Conservation (phyloP, 1,284 basidiomycete species). For the Fomitopsis pinicola region DNA sequence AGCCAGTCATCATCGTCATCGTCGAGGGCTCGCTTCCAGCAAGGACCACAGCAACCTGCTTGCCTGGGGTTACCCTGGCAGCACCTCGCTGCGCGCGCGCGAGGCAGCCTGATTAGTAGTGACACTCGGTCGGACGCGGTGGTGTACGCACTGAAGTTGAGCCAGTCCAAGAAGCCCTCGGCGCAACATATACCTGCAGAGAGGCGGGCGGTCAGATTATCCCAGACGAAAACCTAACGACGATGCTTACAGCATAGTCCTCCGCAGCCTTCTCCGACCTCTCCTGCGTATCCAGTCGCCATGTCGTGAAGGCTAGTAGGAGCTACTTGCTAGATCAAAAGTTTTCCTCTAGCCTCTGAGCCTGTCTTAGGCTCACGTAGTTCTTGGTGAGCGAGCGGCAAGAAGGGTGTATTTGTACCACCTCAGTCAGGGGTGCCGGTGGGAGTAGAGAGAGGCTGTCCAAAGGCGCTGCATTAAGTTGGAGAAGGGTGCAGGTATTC, state of each 20-base stretch:
- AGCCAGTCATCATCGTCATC: background rate
- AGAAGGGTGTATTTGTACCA: background rate
- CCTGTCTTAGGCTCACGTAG: background rate
- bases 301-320: background rate
- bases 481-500: background rate
- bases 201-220: background rate
- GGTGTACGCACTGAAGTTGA: conserved; percentile 1
- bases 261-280: background rate
- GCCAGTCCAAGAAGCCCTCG: background rate
- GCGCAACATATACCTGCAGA: background rate
- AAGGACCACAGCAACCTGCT: conserved; percentile 1
- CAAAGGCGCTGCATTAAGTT: background rate
- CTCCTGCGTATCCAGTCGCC: background rate
- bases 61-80: background rate
- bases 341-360: background rate
- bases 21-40: conserved; percentile 5
- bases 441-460: background rate
- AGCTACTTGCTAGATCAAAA: background rate
- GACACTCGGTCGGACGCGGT: background rate
- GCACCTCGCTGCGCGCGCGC: background rate
- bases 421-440: background rate
- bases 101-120: background rate
- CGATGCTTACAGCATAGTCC: conserved; percentile 1
- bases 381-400: background rate
- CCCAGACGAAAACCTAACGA: background rate